Percentiles rank a stretch among this genome's conserved stretches.
Evolutionary conservation across 2,329 filamentous ascomycete genomes (phyloP).

Genomic region (Claviceps africana): DNA sequence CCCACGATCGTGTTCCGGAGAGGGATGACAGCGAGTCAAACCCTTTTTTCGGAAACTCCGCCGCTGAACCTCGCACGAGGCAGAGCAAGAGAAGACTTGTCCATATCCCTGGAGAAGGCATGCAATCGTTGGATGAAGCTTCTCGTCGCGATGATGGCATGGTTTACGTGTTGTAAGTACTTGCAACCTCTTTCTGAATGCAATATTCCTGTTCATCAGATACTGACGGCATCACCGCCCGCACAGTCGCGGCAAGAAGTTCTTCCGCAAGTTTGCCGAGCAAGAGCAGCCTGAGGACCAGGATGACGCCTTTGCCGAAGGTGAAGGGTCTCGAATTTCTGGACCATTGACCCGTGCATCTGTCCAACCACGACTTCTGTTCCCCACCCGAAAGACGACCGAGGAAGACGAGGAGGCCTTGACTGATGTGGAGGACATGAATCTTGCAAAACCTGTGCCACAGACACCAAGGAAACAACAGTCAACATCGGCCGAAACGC

Average conservation of each 20-base stretch:
- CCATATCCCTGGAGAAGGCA: conserved; percentile 41
- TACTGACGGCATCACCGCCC: not conserved
- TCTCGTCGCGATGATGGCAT: conserved; percentile 56
- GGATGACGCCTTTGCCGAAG: conserved; percentile 20
- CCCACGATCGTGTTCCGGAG: conserved; percentile 62
- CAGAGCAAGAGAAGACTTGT: conserved; percentile 43
- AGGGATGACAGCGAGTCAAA: conserved; percentile 53
- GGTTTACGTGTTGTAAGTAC: conserved; percentile 64
- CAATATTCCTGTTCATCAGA: not conserved
- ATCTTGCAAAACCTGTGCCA: conserved; percentile 15
- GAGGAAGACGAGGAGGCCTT: conserved; percentile 43
- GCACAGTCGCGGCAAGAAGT: conserved; percentile 60
- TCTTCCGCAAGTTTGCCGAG: conserved; percentile 54
- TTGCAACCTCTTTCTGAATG: not conserved
- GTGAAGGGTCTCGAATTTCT: conserved; percentile 20
- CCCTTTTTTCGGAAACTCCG: conserved; percentile 48
- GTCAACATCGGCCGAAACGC: conserved; percentile 26
- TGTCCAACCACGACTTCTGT: conserved; percentile 59
- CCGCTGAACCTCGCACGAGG: conserved; percentile 29
- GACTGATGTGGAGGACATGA: conserved; percentile 42
- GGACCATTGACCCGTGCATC: conserved; percentile 49
- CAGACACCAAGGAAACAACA: conserved; percentile 26
- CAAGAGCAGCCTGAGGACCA: conserved; percentile 19
- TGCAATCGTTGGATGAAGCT: conserved; percentile 47
- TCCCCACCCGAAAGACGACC: conserved; percentile 37